A percentile compares a stretch with the other conserved stretches of the same genome.
These are phyloP conservation scores for Irpex rosettiformis DNA, from an alignment of 1,284 basidiomycete species.

Conservation along the genomic window DNA sequence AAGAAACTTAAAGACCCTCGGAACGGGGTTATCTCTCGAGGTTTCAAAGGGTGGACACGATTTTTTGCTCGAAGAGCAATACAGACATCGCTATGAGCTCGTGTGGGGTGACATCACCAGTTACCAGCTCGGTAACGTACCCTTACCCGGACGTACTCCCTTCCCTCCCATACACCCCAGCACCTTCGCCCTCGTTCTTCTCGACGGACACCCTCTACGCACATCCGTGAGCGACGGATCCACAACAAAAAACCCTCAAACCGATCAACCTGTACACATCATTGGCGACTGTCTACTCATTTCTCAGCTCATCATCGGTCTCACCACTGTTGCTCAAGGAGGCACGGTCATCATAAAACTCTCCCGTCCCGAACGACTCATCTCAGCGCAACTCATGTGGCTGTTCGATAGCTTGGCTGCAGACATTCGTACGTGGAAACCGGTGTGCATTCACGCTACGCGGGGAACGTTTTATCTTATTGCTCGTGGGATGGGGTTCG, in stretches of 20 bases:
- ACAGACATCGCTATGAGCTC: conserved; percentile 19
- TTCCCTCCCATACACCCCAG: conserved; percentile 10
- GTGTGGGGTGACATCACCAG: conserved; percentile 22
- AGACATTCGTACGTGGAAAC: background rate
- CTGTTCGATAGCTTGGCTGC: conserved; percentile 27
- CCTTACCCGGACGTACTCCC: background rate
- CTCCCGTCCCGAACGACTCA: conserved; percentile 21
- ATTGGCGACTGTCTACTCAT: conserved; percentile 26
- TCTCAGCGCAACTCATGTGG: conserved; percentile 27
- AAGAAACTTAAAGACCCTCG: conserved; percentile 20
- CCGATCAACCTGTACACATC: conserved; percentile 3
- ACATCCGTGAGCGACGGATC: conserved; percentile 5
- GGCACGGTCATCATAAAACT: conserved; percentile 30
- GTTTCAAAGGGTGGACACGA: conserved; percentile 23
- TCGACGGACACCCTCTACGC: conserved; percentile 30
- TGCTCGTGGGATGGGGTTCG: conserved; percentile 1
- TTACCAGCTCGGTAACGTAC: conserved; percentile 19
- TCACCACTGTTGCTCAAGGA: conserved; percentile 21
- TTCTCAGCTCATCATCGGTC: conserved; percentile 28
- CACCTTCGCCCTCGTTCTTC: conserved; percentile 28
- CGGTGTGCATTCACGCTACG: background rate
- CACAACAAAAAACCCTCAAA: background rate
- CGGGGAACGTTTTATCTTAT: conserved; percentile 1
- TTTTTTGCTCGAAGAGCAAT: conserved; percentile 14
- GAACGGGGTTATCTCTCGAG: conserved; percentile 26